Percentiles rank a stretch among this genome's conserved stretches.
phyloP scores from a whole-genome alignment of 208 protist genomes.

The Trypanosoma platydactyli region DNA sequence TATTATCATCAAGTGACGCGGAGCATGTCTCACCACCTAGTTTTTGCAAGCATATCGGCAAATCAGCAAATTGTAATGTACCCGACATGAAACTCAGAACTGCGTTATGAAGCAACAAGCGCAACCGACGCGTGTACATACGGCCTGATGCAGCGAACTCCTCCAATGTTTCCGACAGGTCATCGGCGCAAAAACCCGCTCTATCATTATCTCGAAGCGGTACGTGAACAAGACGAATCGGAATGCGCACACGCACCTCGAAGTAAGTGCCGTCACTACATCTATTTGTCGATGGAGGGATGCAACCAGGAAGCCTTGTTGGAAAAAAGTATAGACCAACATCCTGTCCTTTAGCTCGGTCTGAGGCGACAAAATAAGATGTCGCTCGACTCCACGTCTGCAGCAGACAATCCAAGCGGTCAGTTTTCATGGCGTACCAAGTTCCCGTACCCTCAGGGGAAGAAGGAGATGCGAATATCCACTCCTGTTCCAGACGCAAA shows the following conservation, averaged over 20 bases:
- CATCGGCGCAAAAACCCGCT: background rate
- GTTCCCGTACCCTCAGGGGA: background rate
- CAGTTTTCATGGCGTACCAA: constrained; percentile 16
- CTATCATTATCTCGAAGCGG: background rate
- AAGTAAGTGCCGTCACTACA: constrained; percentile 12
- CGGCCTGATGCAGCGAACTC: constrained; percentile 16
- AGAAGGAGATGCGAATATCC: constrained; percentile 15
- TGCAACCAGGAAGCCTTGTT: constrained; percentile 3
- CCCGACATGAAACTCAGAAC: constrained; percentile 18
- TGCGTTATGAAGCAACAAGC: constrained; percentile 27
- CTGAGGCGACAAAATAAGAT: background rate
- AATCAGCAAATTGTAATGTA: background rate
- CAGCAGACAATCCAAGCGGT: constrained; percentile 22
- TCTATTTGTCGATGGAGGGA: background rate
- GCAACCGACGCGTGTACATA: constrained; percentile 17
- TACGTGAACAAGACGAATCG: constrained; percentile 13
- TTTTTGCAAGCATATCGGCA: background rate
- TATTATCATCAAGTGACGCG: background rate
- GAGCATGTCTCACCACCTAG: background rate
- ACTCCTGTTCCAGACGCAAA: constrained; percentile 13
- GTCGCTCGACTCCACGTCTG: constrained; percentile 25
- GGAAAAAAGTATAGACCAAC: constrained; percentile 24
- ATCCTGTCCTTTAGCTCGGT: too few relatives aligned
- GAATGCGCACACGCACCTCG: constrained; percentile 27
- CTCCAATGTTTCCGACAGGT: constrained; percentile 11